Evolutionary conservation across 495 filamentous ascomycete genomes (phyloP).

Genomic region (Halenospora varia): DNA sequence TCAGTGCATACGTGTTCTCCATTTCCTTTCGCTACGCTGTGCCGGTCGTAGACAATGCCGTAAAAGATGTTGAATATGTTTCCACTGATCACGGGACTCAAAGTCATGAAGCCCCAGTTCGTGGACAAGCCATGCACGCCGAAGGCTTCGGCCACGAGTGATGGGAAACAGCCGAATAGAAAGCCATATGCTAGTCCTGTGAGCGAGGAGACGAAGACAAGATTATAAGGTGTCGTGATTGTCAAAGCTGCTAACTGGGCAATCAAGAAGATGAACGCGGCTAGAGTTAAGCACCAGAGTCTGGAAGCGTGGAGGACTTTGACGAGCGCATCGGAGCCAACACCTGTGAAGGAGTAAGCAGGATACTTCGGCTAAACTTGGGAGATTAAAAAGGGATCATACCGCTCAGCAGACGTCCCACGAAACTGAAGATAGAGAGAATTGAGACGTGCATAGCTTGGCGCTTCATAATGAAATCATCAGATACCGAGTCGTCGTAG

Average conservation of each 20-base stretch:
- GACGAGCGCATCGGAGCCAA: constrained; percentile 85
- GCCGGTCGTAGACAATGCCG: constrained; percentile 72
- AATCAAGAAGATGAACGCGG: constrained; percentile 69
- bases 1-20: constrained; percentile 74
- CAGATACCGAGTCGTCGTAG: constrained; percentile 68
- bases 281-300: constrained; percentile 83
- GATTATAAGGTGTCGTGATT: constrained; percentile 75
- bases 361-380: background rate
- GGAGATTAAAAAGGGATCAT: constrained; percentile 20
- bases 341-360: constrained; percentile 43
- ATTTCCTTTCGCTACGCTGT: constrained; percentile 61
- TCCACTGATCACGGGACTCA: constrained; percentile 77
- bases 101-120: constrained; percentile 94
- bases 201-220: constrained; percentile 73
- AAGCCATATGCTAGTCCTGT: constrained; percentile 92
- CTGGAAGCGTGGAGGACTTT: constrained; percentile 75
- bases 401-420: constrained; percentile 76
- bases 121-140: constrained; percentile 82
- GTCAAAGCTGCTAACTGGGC: constrained; percentile 76
- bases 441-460: constrained; percentile 94
- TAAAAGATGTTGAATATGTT: constrained; percentile 94
- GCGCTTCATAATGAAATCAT: constrained; percentile 72
- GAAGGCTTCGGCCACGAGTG: constrained; percentile 87
- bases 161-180: constrained; percentile 91
- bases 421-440: constrained; percentile 79